Base-by-base conservation (phyloP, 768 basidiomycete species). In the Rickenella mellea region DNA sequence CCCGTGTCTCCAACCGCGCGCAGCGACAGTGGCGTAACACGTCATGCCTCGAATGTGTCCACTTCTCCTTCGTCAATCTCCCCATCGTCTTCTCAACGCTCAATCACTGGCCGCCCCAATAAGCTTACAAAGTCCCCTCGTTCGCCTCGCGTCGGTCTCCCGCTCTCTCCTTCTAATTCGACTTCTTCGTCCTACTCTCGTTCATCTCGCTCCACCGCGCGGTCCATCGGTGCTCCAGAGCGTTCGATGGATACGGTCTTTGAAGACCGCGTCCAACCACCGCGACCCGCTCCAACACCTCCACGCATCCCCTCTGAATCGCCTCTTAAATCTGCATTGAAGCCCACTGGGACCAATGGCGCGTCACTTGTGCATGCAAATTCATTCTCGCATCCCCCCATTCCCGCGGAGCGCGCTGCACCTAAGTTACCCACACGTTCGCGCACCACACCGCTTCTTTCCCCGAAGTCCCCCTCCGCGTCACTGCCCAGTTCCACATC, bases 361-460 rank as follows among this genome's bases (percentile, higher is more conserved):
- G n/a, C n/a, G n/a, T n/a, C n/a, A n/a, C n/a, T n/a, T n/a, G n/a
- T n/a, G n/a, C n/a, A n/a, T n/a, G n/a, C n/a, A n/a, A n/a, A n/a
- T n/a, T n/a, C n/a, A n/a, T n/a, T n/a, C n/a, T n/a, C n/a, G n/a
- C n/a, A n/a, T n/a, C n/a, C n/a, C n/a, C n/a, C n/a, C n/a, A n/a
- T n/a, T n/a, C n/a, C n/a, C n/a, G n/a, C n/a, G 2, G 74, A 74
- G 14, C 51, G 55, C 22, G 66, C 67, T 46, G 50, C 69, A 19
- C 64, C 69, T 31, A 81, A 80, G 61, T 57, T 78, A 14, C 78
- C 79, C 6, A 64, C 62, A 36, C 68, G 80, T 26, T 67, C 74
- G 22, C 65, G 71, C 48, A 79, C 80, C 36, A 71, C 63, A 41
- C 66, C 69, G 6, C 62, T 60, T 21, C 27, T 17, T n/a, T 29